Evolutionary conservation across 768 basidiomycete genomes (phyloP).

Genomic region (Tulasnella sp.): DNA sequence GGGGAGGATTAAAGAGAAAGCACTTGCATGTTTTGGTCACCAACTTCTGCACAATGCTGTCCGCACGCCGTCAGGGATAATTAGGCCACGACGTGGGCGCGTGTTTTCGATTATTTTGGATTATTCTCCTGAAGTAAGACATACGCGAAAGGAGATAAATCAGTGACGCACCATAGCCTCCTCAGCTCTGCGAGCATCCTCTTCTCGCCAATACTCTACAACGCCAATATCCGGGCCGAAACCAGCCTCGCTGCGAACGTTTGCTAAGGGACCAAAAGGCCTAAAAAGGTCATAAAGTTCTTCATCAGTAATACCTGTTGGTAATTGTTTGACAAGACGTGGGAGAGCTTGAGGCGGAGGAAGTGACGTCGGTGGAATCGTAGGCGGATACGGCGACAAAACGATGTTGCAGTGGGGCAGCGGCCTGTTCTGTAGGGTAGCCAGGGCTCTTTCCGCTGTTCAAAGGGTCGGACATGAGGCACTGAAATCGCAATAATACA

Average conservation of each 20-base stretch:
- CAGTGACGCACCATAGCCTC: conserved; percentile 40
- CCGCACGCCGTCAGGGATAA: background rate
- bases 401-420: conserved; percentile 52
- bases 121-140: too few species aligned
- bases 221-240: conserved; percentile 67
- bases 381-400: conserved; percentile 74
- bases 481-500: conserved; percentile 6
- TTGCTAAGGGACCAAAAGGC: conserved; percentile 70
- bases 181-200: conserved; percentile 66
- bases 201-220: conserved; percentile 79
- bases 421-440: conserved; percentile 64
- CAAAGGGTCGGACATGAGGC: conserved; percentile 10
- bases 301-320: conserved; percentile 49
- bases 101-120: too few species aligned
- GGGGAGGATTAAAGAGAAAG: background rate
- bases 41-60: conserved; percentile 61
- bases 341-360: conserved; percentile 67
- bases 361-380: conserved; percentile 57
- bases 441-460: conserved; percentile 77
- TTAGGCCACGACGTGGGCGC: conserved; percentile 5
- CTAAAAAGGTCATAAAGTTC: conserved; percentile 77
- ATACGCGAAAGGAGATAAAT: too few species aligned
- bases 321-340: conserved; percentile 75
- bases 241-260: conserved; percentile 54
- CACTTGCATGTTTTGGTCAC: conserved; percentile 59